Evolutionary conservation across 2,329 filamentous ascomycete species (phyloP).

Genomic region (Metarhizium robertsii): DNA sequence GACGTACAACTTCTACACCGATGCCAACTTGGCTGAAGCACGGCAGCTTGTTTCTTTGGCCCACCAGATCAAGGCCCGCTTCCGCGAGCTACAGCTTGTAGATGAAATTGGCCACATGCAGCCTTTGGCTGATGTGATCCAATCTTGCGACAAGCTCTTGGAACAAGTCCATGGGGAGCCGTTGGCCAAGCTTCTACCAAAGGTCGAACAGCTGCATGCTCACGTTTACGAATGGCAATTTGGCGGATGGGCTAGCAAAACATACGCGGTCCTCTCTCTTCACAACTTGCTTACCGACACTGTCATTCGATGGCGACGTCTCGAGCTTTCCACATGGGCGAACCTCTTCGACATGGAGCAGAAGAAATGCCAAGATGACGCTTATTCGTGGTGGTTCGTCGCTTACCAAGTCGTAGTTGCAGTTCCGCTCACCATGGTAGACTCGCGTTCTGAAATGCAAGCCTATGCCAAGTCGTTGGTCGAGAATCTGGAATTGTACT

Average conservation of each 20-base stretch:
- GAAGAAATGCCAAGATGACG: slow-evolving; percentile 64
- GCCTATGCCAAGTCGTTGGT: slow-evolving; percentile 60
- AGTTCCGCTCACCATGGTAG: slow-evolving; percentile 57
- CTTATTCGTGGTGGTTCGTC: slow-evolving; percentile 91
- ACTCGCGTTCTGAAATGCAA: slow-evolving; percentile 48
- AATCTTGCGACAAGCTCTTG: slow-evolving; percentile 65
- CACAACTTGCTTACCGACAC: slow-evolving; percentile 73
- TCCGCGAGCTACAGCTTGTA: slow-evolving; percentile 58
- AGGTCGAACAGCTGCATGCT: slow-evolving; percentile 77
- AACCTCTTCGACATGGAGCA: slow-evolving; percentile 79
- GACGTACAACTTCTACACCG: slow-evolving; percentile 80
- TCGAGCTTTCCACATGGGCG: slow-evolving; percentile 89
- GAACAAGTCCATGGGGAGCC: slow-evolving; percentile 72
- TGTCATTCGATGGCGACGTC: slow-evolving; percentile 79
- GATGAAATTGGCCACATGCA: slow-evolving; percentile 64
- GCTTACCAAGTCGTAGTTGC: slow-evolving; percentile 85
- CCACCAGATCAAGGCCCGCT: slow-evolving; percentile 59
- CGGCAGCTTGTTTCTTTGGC: slow-evolving; percentile 63
- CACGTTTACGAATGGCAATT: slow-evolving; percentile 91
- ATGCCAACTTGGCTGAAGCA: slow-evolving; percentile 67
- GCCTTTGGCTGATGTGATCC: slow-evolving; percentile 68
- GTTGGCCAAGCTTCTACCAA: slow-evolving; percentile 75
- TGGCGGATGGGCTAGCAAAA: slow-evolving; percentile 72
- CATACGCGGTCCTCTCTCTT: slow-evolving; percentile 58
- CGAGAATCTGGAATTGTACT: slow-evolving; percentile 70